Conservation (phyloP, 1,284 basidiomycete species). For the Tilletia caries region DNA sequence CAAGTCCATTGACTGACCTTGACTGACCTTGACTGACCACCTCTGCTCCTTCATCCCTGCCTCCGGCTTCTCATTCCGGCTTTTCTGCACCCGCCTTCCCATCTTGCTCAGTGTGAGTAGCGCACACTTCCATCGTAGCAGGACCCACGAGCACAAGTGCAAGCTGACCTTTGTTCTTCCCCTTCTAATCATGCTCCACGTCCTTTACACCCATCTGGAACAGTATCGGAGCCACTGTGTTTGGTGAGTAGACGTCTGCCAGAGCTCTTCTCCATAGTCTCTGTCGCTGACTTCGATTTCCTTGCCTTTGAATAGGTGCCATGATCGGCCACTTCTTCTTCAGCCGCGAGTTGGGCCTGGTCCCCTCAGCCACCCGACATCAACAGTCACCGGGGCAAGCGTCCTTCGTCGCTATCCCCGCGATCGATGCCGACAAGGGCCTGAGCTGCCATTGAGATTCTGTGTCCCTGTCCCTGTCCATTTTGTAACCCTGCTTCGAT, state of each 20-base stretch:
- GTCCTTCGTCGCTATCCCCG: not conserved
- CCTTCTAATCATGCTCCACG: not conserved
- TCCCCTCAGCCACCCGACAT: not conserved
- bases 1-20: not conserved
- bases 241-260: not conserved
- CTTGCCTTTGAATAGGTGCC: constrained; percentile 2
- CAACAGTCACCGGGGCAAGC: not conserved
- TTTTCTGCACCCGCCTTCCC: too few relatives aligned
- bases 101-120: not conserved
- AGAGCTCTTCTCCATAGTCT: too few relatives aligned
- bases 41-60: too few relatives aligned
- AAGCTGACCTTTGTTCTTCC: not conserved
- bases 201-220: not conserved
- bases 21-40: not conserved
- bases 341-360: constrained; percentile 14
- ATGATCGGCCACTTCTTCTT: constrained; percentile 19
- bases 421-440: constrained; percentile 11
- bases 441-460: not conserved
- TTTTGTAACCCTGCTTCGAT: not conserved
- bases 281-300: not conserved
- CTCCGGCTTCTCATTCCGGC: too few relatives aligned
- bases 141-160: too few relatives aligned
- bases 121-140: too few relatives aligned
- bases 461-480: not conserved
- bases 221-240: not conserved